These are phyloP conservation scores for Pisolithus thermaeus DNA, from an alignment of 1,284 basidiomycete species.

Conservation along the genomic window DNA sequence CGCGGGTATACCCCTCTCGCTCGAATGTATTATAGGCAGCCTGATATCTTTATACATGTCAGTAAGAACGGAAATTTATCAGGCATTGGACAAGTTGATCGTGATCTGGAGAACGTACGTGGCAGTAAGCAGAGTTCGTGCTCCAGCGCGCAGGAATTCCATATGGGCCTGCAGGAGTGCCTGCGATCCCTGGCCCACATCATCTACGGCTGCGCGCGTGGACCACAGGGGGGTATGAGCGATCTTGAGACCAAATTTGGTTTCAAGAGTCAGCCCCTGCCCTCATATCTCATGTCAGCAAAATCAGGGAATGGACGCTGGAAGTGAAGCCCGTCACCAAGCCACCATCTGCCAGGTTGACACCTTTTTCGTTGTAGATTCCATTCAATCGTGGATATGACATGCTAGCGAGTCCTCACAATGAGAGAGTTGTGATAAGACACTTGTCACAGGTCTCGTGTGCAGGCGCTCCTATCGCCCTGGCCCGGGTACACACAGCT, in stretches of 20 bases:
- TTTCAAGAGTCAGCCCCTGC: conserved; percentile 67
- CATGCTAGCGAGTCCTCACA: neutral
- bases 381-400: conserved; percentile 1
- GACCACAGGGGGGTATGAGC: conserved; percentile 65
- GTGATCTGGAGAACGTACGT: conserved; percentile 40
- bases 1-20: conserved; percentile 42
- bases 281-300: neutral
- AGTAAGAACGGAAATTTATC: too few relatives aligned
- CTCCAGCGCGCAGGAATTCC: conserved; percentile 54
- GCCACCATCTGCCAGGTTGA: conserved; percentile 53
- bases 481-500: too few relatives aligned
- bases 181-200: conserved; percentile 34
- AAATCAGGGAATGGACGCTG: neutral
- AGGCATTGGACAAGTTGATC: too few relatives aligned
- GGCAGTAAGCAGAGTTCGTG: conserved; percentile 54
- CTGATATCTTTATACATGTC: conserved; percentile 50
- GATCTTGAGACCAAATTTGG: conserved; percentile 45
- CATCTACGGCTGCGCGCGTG: conserved; percentile 45
- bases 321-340: conserved; percentile 36
- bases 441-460: too few relatives aligned
- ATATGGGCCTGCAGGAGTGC: conserved; percentile 53
- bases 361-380: conserved; percentile 11
- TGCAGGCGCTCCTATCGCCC: too few relatives aligned
- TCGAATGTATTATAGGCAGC: conserved; percentile 52
- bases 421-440: too few relatives aligned